Evolutionary conservation across 108 stramenopile genomes (phyloP).

Genomic region (Cyclotella atomus): DNA sequence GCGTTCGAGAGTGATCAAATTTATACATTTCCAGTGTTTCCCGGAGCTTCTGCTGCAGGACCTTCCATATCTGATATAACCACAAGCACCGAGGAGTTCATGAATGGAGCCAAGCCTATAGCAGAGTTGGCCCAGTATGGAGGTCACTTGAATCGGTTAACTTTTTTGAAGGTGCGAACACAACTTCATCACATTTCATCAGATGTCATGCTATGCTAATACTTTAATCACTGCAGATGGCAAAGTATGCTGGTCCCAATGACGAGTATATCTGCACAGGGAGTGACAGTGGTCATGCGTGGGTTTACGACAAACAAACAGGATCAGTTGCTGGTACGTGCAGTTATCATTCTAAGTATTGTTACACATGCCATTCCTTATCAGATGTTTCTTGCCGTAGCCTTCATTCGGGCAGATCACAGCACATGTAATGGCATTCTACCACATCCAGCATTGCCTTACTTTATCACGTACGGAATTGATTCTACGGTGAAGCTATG

Average conservation of each 20-base stretch:
- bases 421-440: constrained; percentile 84
- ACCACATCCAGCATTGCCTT: constrained; percentile 77
- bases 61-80: constrained; percentile 49
- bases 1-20: constrained; percentile 87
- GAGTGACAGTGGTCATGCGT: constrained; percentile 72
- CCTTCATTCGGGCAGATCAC: constrained; percentile 73
- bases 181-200: too few relatives aligned
- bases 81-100: constrained; percentile 9
- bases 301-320: constrained; percentile 37
- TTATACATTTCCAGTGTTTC: constrained; percentile 82
- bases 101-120: constrained; percentile 14
- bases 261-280: constrained; percentile 91
- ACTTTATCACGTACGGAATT: constrained; percentile 85
- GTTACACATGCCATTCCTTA: too few relatives aligned
- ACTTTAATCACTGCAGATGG: constrained; percentile 73
- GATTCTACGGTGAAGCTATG: constrained; percentile 88
- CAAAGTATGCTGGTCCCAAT: constrained; percentile 79
- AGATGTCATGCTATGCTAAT: too few relatives aligned
- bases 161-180: constrained; percentile 70
- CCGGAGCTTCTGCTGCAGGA: constrained; percentile 44
- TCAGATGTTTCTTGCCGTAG: too few relatives aligned
- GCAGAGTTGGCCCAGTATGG: constrained; percentile 69
- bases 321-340: constrained; percentile 60
- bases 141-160: constrained; percentile 82
- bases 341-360: too few relatives aligned